Base-by-base conservation (phyloP, 2,329 filamentous ascomycete genomes). In the Sclerotinia spermophila region DNA sequence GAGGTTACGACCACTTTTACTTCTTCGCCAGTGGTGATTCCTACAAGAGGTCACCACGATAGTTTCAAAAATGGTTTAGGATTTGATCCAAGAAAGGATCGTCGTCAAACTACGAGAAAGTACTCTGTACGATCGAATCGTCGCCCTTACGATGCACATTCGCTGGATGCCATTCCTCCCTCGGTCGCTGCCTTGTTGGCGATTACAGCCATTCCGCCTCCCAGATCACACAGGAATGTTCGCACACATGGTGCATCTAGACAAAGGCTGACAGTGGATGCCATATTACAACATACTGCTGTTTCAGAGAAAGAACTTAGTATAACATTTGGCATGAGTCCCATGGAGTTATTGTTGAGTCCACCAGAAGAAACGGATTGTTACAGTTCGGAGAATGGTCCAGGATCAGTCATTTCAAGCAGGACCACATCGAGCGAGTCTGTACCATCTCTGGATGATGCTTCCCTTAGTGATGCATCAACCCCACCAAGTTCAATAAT, bases 131-230 rank as follows among this genome's bases (percentile, higher is more conserved):
- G 71, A 10, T 66, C 73, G 8, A 68, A 72, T 44, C 79, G 78
- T 51, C 79, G 79, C 55, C 78, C 79, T 13, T 81, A 79, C 71
- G 82, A 85, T 68, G 79, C 81, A 2, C 84, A 85, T 76, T 84
- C 84, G 1, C 83, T 86, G 8, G 86, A 88, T 71, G 81, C 83
- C 24, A 82, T 90, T 33, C 85, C 88, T 7, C 84, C 87, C 0
- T 88, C 87, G 0, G 84, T 90, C 40, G 87, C 87, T 8, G 86
- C 87, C 19, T 81, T 90, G 40, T 81, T 90, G 45, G 88, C 88
- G 44, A 82, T 88, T 68, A 90, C 88, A 42, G 85, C 83, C 72
- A 90, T 90, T 65, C 88, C 82, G 74, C 79, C 84, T 65, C 79
- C 83, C 74, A 83, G 80, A 69, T 78, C 71, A 56, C 73, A 72